phyloP scores from a whole-genome alignment of 345 rosid genomes.

The Eucalyptus leucophloia region DNA sequence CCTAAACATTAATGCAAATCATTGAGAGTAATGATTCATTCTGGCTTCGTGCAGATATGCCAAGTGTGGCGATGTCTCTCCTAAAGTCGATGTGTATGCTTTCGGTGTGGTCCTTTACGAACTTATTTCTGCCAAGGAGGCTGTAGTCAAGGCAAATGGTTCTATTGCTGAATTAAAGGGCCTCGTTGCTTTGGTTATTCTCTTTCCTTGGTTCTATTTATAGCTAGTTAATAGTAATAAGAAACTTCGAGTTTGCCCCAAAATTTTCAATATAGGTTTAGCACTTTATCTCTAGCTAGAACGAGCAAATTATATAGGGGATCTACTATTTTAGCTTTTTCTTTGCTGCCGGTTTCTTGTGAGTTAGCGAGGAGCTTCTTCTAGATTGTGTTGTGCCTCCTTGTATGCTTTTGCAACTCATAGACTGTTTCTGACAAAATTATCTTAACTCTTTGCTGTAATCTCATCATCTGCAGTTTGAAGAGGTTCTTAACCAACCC shows the following conservation, averaged over 20 bases:
- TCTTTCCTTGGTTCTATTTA: neutral
- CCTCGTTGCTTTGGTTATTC: conserved; percentile 72
- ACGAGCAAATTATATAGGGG: neutral
- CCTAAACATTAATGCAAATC: neutral
- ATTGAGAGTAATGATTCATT: neutral
- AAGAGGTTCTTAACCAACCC: conserved; percentile 45
- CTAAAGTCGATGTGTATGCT: conserved; percentile 89
- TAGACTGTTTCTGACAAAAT: neutral
- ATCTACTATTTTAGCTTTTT: neutral
- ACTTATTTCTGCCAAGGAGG: conserved; percentile 85
- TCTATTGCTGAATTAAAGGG: conserved; percentile 51
- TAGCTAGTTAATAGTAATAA: neutral
- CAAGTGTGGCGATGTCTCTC: conserved; percentile 74
- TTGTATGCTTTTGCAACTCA: neutral
- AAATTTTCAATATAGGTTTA: neutral
- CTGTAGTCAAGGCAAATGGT: conserved; percentile 47
- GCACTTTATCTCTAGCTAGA: neutral
- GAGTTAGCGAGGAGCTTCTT: neutral
- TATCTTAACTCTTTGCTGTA: neutral
- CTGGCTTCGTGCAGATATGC: conserved; percentile 47
- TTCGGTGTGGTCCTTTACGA: conserved; percentile 96
- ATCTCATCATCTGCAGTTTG: conserved; percentile 35
- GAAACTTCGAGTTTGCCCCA: neutral
- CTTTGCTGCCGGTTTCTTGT: neutral
- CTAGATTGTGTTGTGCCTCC: neutral